Evolutionary conservation across 106 monocot species (phyloP).

Genomic region (Triglochin maritima): DNA sequence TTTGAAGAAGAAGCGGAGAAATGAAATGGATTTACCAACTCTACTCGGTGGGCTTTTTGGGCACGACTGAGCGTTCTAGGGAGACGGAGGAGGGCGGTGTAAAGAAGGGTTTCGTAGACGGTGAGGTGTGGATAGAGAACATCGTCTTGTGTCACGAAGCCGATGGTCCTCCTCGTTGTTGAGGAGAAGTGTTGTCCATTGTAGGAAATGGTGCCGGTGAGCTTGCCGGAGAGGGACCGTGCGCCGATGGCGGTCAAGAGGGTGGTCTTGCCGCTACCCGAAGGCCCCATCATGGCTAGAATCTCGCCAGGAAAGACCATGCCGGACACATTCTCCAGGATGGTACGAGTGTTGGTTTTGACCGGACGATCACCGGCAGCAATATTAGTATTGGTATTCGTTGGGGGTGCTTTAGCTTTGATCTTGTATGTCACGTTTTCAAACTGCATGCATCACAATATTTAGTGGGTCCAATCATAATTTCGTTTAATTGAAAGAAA

Average conservation of each 20-base stretch:
- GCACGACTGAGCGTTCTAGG: conserved; percentile 7
- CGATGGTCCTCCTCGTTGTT: conserved; percentile 15
- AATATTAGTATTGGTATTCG: not conserved
- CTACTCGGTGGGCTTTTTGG: conserved; percentile 10
- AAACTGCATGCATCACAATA: conserved; percentile 10
- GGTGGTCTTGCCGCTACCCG: conserved; percentile 39
- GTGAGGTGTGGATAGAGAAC: conserved; percentile 36
- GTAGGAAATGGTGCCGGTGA: conserved; percentile 24
- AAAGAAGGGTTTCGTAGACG: conserved; percentile 27
- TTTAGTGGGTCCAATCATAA: not conserved
- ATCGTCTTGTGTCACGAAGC: conserved; percentile 37
- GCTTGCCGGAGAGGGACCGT: conserved; percentile 4
- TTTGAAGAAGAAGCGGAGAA: too few relatives aligned
- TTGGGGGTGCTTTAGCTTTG: conserved; percentile 3
- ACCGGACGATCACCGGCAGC: not conserved
- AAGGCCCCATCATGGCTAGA: conserved; percentile 35
- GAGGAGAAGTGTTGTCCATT: conserved; percentile 19
- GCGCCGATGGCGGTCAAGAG: conserved; percentile 32
- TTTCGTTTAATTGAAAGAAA: too few relatives aligned
- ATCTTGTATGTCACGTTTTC: conserved; percentile 33
- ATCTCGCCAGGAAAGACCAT: conserved; percentile 25
- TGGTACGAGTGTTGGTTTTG: not conserved
- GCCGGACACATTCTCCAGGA: conserved; percentile 26
- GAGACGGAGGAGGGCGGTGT: conserved; percentile 26
- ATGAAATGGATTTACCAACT: too few relatives aligned